phyloP scores from a whole-genome alignment of 306 rosid genomes.

The Prunus davidiana region DNA sequence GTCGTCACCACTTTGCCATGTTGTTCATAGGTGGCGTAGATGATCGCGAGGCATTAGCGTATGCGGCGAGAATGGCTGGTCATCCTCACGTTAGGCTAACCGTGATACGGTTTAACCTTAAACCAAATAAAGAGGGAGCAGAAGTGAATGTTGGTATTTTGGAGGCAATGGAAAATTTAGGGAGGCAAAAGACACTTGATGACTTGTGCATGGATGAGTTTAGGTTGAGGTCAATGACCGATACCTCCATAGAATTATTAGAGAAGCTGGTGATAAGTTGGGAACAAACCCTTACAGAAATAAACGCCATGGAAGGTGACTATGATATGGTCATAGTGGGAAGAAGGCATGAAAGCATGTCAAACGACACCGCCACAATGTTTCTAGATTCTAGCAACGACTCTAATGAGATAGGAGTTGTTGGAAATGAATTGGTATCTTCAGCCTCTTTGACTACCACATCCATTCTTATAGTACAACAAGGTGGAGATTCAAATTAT shows the following conservation, averaged over 20 bases:
- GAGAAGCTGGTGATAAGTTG: conserved; percentile 30
- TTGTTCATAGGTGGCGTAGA: conserved; percentile 51
- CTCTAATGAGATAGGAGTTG: conserved; percentile 34
- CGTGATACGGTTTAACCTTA: conserved; percentile 34
- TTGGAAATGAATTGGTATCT: conserved; percentile 37
- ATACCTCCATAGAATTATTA: conserved; percentile 8
- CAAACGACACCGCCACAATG: conserved; percentile 12
- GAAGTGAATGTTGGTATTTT: conserved; percentile 12
- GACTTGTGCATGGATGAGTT: conserved; percentile 27
- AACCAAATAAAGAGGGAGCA: conserved; percentile 6
- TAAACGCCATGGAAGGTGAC: conserved; percentile 16
- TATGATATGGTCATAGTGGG: conserved; percentile 35
- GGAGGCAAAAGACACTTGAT: conserved; percentile 30
- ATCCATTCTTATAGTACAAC: conserved; percentile 37
- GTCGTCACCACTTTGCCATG: conserved; percentile 19
- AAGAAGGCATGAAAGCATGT: conserved; percentile 23
- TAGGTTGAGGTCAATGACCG: conserved; percentile 4
- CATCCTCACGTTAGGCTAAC: conserved; percentile 28
- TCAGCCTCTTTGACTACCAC: conserved; percentile 25
- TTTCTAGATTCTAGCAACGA: conserved; percentile 31
- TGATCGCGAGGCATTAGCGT: conserved; percentile 66
- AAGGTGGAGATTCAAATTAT: conserved; percentile 8
- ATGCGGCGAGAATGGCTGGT: conserved; percentile 50
- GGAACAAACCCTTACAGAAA: conserved; percentile 29
- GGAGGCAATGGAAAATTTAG: conserved; percentile 19